phyloP scores from a whole-genome alignment of 2,329 filamentous ascomycete species.

The Acrocalymma vagum region DNA sequence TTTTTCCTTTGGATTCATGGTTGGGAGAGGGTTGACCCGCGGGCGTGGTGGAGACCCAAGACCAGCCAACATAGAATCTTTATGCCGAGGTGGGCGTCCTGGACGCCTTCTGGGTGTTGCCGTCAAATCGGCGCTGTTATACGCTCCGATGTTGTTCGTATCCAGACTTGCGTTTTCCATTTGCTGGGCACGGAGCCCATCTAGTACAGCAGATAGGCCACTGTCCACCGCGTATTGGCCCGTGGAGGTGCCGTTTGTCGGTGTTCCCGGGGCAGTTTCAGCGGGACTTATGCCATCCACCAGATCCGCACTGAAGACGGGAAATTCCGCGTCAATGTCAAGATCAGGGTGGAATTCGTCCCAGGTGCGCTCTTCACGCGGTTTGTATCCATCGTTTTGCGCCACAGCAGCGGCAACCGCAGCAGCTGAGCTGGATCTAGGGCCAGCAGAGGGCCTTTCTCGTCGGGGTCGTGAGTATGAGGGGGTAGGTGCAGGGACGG shows the following conservation, averaged over 20 bases:
- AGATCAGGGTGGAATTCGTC: slow-evolving; percentile 97
- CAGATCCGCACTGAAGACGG: slow-evolving; percentile 81
- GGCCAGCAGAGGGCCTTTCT: slow-evolving; percentile 57
- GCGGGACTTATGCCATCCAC: slow-evolving; percentile 74
- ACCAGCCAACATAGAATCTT: slow-evolving; percentile 68
- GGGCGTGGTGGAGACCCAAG: slow-evolving; percentile 67
- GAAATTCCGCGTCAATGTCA: slow-evolving; percentile 83
- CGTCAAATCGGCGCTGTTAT: slow-evolving; percentile 28
- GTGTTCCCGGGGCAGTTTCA: slow-evolving; percentile 58
- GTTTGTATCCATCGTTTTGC: slow-evolving; percentile 96
- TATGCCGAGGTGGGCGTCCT: slow-evolving; percentile 71
- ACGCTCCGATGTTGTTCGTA: slow-evolving; percentile 25
- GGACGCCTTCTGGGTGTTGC: slow-evolving; percentile 64
- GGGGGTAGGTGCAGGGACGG: slow-evolving; percentile 56
- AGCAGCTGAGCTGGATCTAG: slow-evolving; percentile 85
- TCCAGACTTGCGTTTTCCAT: slow-evolving; percentile 31
- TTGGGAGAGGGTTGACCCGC: slow-evolving; percentile 77
- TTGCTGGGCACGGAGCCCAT: slow-evolving; percentile 45
- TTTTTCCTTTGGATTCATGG: slow-evolving; percentile 81
- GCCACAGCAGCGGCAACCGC: slow-evolving; percentile 87
- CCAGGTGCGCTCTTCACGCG: slow-evolving; percentile 94
- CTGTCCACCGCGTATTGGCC: slow-evolving; percentile 44
- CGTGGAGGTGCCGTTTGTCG: slow-evolving; percentile 35
- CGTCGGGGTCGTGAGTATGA: slow-evolving; percentile 52
- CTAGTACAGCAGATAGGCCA: slow-evolving; percentile 43